These are phyloP conservation scores for Trametes pubescens DNA, from an alignment of 1,284 basidiomycete genomes.

Conservation along the genomic window DNA sequence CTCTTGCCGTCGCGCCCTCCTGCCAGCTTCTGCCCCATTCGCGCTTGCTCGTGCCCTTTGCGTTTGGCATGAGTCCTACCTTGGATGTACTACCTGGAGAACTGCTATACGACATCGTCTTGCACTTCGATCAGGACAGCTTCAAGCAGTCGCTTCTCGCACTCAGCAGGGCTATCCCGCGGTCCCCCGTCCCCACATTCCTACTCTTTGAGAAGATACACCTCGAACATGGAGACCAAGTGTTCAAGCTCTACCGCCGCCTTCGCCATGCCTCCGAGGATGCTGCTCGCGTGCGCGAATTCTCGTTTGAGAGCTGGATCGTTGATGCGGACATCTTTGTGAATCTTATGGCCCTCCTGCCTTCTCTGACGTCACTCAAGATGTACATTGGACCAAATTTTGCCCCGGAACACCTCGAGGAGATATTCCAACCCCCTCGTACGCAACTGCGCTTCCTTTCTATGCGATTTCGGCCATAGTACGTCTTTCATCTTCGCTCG, in stretches of 20 bases:
- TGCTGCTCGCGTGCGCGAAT: conserved; percentile 51
- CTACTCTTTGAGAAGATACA: conserved; percentile 60
- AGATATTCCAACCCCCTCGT: conserved; percentile 56
- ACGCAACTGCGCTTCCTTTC: conserved; percentile 52
- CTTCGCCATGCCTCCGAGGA: conserved; percentile 49
- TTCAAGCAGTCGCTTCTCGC: conserved; percentile 56
- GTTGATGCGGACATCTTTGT: conserved; percentile 70
- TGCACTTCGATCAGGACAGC: conserved; percentile 49
- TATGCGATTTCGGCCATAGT: conserved; percentile 77
- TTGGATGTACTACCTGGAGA: conserved; percentile 57
- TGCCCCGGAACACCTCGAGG: conserved; percentile 70
- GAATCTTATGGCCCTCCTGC: conserved; percentile 61
- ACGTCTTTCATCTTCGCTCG: conserved; percentile 18
- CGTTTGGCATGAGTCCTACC: conserved; percentile 17
- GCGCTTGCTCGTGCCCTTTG: background rate
- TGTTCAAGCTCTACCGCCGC: conserved; percentile 55
- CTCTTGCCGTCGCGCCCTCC: background rate
- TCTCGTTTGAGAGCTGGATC: conserved; percentile 63
- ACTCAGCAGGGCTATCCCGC: conserved; percentile 63
- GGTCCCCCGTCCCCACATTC: conserved; percentile 57
- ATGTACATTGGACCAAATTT: conserved; percentile 71
- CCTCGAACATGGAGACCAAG: conserved; percentile 53
- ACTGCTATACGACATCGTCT: conserved; percentile 63
- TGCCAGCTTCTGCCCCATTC: background rate
- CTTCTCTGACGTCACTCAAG: conserved; percentile 53